A percentile compares a stretch with the other conserved stretches of the same genome.
These are phyloP conservation scores for Sugiyamaella novakii DNA, from an alignment of 1,139 yeast species.

Conservation along the genomic window DNA sequence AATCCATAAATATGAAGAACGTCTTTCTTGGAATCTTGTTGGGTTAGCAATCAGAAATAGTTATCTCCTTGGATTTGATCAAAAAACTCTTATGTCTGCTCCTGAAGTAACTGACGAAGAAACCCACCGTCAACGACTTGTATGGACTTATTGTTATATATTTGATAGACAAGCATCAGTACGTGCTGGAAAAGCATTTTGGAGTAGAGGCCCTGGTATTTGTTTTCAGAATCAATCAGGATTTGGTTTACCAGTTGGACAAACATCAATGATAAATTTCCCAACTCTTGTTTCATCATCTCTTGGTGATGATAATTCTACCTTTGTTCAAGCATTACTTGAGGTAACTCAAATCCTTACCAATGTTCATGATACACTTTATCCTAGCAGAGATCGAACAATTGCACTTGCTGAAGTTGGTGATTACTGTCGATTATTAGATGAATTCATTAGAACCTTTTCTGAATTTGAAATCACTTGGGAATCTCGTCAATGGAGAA, in stretches of 20 bases:
- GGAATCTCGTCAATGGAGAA: slow-evolving; percentile 29
- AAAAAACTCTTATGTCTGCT: slow-evolving; percentile 29
- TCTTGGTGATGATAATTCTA: slow-evolving; percentile 27
- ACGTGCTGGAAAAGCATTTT: slow-evolving; percentile 33
- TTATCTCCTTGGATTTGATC: slow-evolving; percentile 32
- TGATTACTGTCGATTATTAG: slow-evolving; percentile 31
- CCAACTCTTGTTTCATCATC: slow-evolving; percentile 27
- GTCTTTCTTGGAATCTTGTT: slow-evolving; percentile 35
- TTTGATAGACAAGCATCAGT: slow-evolving; percentile 33
- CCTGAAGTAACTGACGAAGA: slow-evolving; percentile 26
- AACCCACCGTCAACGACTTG: slow-evolving; percentile 30
- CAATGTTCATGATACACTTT: slow-evolving; percentile 33
- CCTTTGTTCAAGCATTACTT: slow-evolving; percentile 29
- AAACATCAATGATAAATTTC: slow-evolving; percentile 28
- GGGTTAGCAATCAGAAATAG: slow-evolving; percentile 33
- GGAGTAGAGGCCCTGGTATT: slow-evolving; percentile 34
- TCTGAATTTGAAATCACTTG: slow-evolving; percentile 30
- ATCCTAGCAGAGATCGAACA: slow-evolving; percentile 32
- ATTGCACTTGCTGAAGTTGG: slow-evolving; percentile 31
- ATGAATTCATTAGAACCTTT: slow-evolving; percentile 33
- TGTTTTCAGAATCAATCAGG: slow-evolving; percentile 32
- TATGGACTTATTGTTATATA: slow-evolving; percentile 33
- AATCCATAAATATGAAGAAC: slow-evolving; percentile 26
- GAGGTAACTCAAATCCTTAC: slow-evolving; percentile 33
- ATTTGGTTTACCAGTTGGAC: slow-evolving; percentile 24